These are phyloP conservation scores for Metarhizium humberi DNA, from an alignment of 2,329 filamentous ascomycete species.

Conservation along the genomic window DNA sequence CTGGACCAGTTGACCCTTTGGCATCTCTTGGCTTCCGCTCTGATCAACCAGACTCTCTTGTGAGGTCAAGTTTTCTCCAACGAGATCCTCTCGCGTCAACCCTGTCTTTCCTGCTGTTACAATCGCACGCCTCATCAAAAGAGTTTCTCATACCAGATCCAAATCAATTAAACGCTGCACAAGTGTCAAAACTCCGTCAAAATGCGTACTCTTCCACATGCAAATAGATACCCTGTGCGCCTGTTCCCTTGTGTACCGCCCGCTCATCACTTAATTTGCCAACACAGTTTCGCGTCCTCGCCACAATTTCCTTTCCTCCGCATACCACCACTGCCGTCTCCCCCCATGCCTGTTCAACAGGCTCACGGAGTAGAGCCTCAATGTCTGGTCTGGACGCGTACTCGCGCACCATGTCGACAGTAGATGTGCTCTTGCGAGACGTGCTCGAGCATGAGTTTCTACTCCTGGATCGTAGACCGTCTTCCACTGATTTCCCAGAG, in stretches of 20 bases:
- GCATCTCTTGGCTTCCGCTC: no score
- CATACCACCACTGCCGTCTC: constrained; percentile 55
- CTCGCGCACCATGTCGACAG: constrained; percentile 28
- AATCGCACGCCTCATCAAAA: background rate
- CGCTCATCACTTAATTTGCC: constrained; percentile 48
- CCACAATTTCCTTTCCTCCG: constrained; percentile 45
- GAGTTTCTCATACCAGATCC: background rate
- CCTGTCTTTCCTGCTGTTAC: no score
- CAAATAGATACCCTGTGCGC: constrained; percentile 52
- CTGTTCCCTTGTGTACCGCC: constrained; percentile 55
- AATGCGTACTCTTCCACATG: constrained; percentile 53
- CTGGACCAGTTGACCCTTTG: no score
- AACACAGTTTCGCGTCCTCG: constrained; percentile 45
- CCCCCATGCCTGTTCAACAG: constrained; percentile 48
- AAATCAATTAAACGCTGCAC: background rate
- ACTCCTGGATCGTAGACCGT: background rate
- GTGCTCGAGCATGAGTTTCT: background rate
- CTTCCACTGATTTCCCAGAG: background rate
- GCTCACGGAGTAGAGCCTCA: constrained; percentile 37
- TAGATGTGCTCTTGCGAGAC: background rate
- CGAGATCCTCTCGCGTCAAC: no score
- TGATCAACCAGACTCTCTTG: no score
- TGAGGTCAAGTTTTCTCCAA: no score
- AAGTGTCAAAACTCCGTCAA: constrained; percentile 14
- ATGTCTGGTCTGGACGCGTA: constrained; percentile 41